These are phyloP conservation scores for Austroboletus novae-zelandiae DNA, from an alignment of 1,284 basidiomycete genomes.

Conservation along the genomic window DNA sequence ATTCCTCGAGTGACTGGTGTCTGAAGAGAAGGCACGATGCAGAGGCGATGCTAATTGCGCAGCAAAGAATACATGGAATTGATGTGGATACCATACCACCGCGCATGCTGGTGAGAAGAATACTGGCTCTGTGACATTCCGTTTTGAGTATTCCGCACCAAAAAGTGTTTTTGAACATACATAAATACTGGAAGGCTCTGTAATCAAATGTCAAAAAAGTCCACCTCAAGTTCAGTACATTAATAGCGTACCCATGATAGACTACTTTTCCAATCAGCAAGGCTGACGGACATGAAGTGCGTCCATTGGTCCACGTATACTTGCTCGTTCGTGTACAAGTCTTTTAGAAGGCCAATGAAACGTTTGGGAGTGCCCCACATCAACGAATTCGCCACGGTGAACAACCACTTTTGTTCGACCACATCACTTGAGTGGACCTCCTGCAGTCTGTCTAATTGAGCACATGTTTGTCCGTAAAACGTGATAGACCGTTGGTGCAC, in stretches of 20 bases:
- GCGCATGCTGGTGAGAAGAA: conserved; percentile 25
- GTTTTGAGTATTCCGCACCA: background rate
- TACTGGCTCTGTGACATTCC: conserved; percentile 15
- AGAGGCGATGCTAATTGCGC: conserved; percentile 24
- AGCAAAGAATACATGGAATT: conserved; percentile 24
- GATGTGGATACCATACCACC: conserved; percentile 23
- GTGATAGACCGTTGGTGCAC: conserved; percentile 30
- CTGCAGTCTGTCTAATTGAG: conserved; percentile 33
- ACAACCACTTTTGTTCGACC: conserved; percentile 25
- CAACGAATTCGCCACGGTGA: conserved; percentile 6
- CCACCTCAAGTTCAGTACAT: background rate
- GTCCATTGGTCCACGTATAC: conserved; percentile 36
- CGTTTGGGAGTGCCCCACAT: conserved; percentile 32
- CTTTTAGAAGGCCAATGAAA: conserved; percentile 24
- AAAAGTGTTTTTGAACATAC: conserved; percentile 17
- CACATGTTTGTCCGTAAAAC: conserved; percentile 25
- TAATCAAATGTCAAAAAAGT: conserved; percentile 13
- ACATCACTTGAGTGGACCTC: conserved; percentile 22
- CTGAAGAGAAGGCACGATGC: conserved; percentile 29
- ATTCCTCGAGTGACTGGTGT: conserved; percentile 23
- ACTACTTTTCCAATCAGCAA: conserved; percentile 30
- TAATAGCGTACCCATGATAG: conserved; percentile 29
- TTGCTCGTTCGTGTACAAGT: conserved; percentile 32
- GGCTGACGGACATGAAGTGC: conserved; percentile 23
- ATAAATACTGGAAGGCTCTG: conserved; percentile 27